These are phyloP conservation scores for Neurospora pannonica DNA, from an alignment of 495 filamentous ascomycete genomes.

Conservation along the genomic window DNA sequence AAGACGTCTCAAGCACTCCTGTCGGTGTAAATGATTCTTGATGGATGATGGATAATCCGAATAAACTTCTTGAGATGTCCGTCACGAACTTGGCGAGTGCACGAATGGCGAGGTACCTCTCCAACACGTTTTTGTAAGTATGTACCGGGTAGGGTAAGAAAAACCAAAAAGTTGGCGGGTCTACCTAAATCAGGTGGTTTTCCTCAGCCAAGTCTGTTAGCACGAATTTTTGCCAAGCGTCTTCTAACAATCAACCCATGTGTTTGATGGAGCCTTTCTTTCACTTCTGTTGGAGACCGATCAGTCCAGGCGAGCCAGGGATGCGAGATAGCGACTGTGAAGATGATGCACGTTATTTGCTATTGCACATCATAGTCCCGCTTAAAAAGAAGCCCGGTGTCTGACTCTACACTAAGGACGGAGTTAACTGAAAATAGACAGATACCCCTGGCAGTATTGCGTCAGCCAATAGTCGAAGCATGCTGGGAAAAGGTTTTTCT, in stretches of 20 bases:
- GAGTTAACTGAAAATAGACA: not conserved
- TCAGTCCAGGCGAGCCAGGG: not conserved
- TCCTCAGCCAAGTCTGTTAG: not conserved
- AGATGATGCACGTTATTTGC: not conserved
- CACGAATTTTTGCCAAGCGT: not conserved
- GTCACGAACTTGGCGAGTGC: not conserved
- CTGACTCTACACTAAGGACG: not conserved
- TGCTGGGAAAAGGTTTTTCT: not conserved
- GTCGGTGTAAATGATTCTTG: not conserved
- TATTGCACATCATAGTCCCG: not conserved
- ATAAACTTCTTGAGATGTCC: not conserved
- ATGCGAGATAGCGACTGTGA: not conserved
- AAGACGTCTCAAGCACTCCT: not conserved
- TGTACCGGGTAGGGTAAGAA: not conserved
- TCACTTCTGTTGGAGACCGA: not conserved
- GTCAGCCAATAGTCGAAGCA: not conserved
- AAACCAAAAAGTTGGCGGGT: not conserved
- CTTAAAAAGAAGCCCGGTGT: not conserved
- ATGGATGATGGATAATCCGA: not conserved
- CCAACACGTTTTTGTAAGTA: not conserved
- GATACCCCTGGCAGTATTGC: not conserved
- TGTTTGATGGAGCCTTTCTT: not conserved
- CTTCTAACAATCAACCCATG: not conserved
- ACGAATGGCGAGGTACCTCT: not conserved
- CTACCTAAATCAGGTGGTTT: not conserved